Percentiles rank a stretch among this genome's conserved stretches.
These are phyloP conservation scores for Cryptomeria japonica DNA, from an alignment of 75 land plant species.

Conservation along the genomic window DNA sequence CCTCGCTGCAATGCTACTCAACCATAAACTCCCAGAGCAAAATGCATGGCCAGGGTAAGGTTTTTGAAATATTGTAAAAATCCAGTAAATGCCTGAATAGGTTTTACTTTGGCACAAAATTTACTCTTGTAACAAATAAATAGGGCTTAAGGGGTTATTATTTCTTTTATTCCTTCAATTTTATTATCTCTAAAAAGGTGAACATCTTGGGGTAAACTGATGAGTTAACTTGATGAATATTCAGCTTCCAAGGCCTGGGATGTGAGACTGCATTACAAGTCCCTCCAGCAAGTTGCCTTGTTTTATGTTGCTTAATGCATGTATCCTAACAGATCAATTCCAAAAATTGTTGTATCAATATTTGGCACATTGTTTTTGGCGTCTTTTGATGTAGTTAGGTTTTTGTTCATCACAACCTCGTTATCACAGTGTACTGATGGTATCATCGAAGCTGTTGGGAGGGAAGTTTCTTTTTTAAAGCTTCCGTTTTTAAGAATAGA, in stretches of 20 bases:
- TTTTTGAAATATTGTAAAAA: neutral
- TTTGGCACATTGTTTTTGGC: neutral
- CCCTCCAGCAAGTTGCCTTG: neutral
- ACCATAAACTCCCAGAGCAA: neutral
- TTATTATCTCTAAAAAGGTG: neutral
- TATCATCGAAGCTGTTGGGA: neutral
- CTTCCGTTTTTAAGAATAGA: neutral
- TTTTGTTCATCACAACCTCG: neutral
- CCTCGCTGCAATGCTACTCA: neutral
- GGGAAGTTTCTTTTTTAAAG: neutral
- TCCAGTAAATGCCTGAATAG: neutral
- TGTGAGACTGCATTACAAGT: constrained; percentile 7
- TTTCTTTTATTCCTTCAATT: neutral
- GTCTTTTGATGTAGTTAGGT: neutral
- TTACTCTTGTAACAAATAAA: neutral
- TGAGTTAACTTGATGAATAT: neutral
- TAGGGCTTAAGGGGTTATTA: constrained; percentile 4
- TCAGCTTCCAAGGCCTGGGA: constrained; percentile 8
- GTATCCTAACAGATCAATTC: neutral
- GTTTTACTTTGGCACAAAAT: constrained; percentile 3
- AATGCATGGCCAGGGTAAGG: constrained; percentile 3
- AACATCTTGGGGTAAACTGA: neutral
- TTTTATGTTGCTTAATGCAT: constrained; percentile 4
- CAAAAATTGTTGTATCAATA: neutral
- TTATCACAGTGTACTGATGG: neutral